These are phyloP conservation scores for Ogataea degrootiae DNA, from an alignment of 805 yeast species.

Conservation along the genomic window DNA sequence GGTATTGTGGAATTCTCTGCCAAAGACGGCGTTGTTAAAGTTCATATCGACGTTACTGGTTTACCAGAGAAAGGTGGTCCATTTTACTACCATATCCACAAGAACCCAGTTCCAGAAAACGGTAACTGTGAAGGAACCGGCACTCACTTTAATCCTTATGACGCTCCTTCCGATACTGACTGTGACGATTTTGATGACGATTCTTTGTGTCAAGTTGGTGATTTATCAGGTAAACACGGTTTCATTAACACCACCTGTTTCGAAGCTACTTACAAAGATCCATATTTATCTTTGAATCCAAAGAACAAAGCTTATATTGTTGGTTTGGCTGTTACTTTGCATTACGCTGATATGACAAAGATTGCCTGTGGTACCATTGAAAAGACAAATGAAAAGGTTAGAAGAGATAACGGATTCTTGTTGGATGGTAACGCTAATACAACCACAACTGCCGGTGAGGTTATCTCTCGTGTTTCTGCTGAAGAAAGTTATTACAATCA, in stretches of 20 bases:
- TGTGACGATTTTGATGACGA: conserved; percentile 51
- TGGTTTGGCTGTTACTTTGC: conserved; percentile 53
- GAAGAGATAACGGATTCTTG: conserved; percentile 13
- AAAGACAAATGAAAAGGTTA: conserved; percentile 24
- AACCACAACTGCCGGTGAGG: neutral
- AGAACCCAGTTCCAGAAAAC: conserved; percentile 44
- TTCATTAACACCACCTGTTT: conserved; percentile 65
- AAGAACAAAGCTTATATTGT: conserved; percentile 53
- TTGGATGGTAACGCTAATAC: conserved; percentile 7
- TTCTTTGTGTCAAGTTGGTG: conserved; percentile 65
- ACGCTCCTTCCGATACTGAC: conserved; percentile 38
- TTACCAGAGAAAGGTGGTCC: conserved; percentile 66
- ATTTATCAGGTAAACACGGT: conserved; percentile 76
- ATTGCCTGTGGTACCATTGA: conserved; percentile 62
- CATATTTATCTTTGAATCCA: conserved; percentile 58
- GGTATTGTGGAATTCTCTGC: conserved; percentile 59
- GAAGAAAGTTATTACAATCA: too few species aligned
- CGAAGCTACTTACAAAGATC: conserved; percentile 59
- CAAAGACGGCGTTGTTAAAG: conserved; percentile 56
- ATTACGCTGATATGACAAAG: conserved; percentile 48
- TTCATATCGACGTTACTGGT: conserved; percentile 66
- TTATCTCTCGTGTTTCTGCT: neutral
- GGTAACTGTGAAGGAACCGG: conserved; percentile 54
- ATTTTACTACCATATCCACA: conserved; percentile 66
- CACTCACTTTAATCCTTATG: conserved; percentile 59